Base-by-base conservation (phyloP, 148 eudicot genomes). In the Euryodendron excelsum region DNA sequence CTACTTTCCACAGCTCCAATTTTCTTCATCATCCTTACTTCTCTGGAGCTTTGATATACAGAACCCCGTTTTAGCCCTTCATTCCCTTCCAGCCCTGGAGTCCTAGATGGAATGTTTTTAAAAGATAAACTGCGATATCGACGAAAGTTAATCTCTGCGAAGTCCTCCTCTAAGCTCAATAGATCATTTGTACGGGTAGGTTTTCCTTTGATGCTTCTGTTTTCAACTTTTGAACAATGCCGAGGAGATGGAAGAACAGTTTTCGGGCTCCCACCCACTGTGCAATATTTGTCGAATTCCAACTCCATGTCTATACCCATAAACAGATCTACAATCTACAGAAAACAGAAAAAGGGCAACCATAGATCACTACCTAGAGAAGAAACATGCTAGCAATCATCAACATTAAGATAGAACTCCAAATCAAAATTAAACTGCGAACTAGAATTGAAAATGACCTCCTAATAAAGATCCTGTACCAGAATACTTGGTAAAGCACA, bases 241-340 rank as follows among this genome's bases (percentile, higher is more conserved):
- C 76, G 81, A 25, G 83, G 84, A 58, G 84, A 76, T 47, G 87
- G 91, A 63, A 92, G 95, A 78, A 91, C 94, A 34, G 98, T 94
- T 72, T 86, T 81, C 4, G 95, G 97, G 77, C 98, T 94, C 82
- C 85, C 88, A 84, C 84, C 91, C 55, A 92, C 87, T 80, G 81
- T 85, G 89, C 97, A 92, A 78, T 90, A 86, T 79, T 90, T 94
- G 73, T 94, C 96, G 67, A 92, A 94, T 53, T 92, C 98, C 85
- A 94, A 85, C 62, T 94, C 97, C 95, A 91, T 90, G 52, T 74
- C 86, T 80, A 69, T 60, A 74, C 82, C 84, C 92, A 90, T 88
- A 81, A 73, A 84, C 68, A 69, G 58, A 88, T 82, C 75, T 72
- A 53, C 73, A 53, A 72, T 82, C 93, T 91, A 78, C 52, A 82